These are phyloP conservation scores for Plasmodium sp. DNA, from an alignment of 169 alveolate species.

Conservation along the genomic window DNA sequence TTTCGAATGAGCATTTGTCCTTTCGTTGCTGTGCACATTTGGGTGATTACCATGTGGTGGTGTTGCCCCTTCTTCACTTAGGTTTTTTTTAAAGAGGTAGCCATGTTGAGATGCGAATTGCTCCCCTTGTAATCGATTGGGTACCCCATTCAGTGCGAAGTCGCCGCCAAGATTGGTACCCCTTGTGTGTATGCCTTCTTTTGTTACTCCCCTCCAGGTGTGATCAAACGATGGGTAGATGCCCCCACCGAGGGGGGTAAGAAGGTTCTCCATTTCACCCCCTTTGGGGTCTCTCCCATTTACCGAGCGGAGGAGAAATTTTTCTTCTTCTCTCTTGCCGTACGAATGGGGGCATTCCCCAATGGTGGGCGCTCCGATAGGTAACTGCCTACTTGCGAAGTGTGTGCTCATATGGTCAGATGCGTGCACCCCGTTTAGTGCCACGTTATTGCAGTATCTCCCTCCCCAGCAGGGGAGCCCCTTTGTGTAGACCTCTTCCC, in stretches of 20 bases:
- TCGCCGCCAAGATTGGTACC: neutral
- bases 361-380: neutral
- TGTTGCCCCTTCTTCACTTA: neutral
- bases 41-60: neutral
- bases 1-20: neutral
- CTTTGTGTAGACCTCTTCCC: neutral
- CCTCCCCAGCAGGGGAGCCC: neutral
- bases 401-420: neutral
- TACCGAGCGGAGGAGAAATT: too few relatives aligned
- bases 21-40: neutral
- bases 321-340: neutral
- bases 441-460: neutral
- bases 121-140: neutral
- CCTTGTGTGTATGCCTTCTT: neutral
- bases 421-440: neutral
- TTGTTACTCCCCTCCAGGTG: neutral
- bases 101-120: neutral
- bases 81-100: neutral
- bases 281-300: neutral
- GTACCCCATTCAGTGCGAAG: neutral
- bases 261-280: neutral
- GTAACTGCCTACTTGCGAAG: neutral
- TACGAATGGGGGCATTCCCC: neutral
- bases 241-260: neutral
- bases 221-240: neutral